Evolutionary conservation across 176 grass and related monocot genomes (phyloP), one percentile per base, ranked within the genome.

Genomic region (Hordeum marinum): DNA sequence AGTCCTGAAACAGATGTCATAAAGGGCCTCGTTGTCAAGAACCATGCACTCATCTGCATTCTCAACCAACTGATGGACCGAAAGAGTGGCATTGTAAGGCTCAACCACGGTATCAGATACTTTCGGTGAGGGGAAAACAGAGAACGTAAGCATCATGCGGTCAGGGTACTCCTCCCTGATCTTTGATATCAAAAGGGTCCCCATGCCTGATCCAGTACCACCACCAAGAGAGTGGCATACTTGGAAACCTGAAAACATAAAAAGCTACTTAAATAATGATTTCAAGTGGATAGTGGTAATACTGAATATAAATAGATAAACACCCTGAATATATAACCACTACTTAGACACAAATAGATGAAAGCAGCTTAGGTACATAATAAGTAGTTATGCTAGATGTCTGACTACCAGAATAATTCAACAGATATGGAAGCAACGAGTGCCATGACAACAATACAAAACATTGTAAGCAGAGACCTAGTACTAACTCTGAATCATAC

Each of bases 21-120:
- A 90, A 20, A 90, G 89, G 14, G 89, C 89, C 59, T 90, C 89
- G 9, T 90, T 90, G 66, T 90, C 89, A 36, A 90, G 89, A 64
- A 90, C 89, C 89, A 90, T 90, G 70, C 89, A 90, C 66, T 90
- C 89, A 60, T 90, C 89, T 3, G 89, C 89, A 54, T 90, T 90
- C 85, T 87, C 89, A 37, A 90, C 88, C 72, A 90, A 83, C 65
- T 90, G 88, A 21, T 90, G 89, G 54, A 90, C 89, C 0, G 89
- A 90, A 18, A 90, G 79, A 27, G 89, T 90, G 43, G 89, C 89
- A 9, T 90, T 90, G 80, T 90, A 90, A 7, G 89, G 89, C 85
- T 90, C 89, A n/a, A 90, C 89, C 2, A 90, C 89, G 2, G 89
- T 90, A 46, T 90, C 89, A 55, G 88, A 90, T 46, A 90, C 83